Evolutionary conservation across 73 alveolate genomes (phyloP).

Genomic region (Paramecium sexaurelia): DNA sequence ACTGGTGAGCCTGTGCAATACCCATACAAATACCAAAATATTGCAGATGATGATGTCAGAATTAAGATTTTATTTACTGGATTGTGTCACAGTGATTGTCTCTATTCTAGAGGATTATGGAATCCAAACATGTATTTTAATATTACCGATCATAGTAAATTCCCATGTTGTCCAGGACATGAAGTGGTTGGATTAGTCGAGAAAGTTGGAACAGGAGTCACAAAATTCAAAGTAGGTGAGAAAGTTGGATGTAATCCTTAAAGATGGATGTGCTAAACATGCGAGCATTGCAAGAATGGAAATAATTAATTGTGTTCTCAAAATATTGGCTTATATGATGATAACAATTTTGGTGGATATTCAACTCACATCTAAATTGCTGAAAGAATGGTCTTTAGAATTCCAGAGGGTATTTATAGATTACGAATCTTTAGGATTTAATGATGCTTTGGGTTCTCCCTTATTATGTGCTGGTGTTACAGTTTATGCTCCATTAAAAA

Average conservation of each 20-base stretch:
- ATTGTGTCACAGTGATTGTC: constrained; percentile 79
- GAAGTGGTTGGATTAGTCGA: constrained; percentile 79
- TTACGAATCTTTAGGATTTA: not conserved
- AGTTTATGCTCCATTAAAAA: constrained; percentile 70
- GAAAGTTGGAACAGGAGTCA: constrained; percentile 73
- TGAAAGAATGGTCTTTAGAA: constrained; percentile 68
- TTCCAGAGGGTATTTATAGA: constrained; percentile 66
- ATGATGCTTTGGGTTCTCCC: constrained; percentile 70
- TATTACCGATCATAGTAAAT: constrained; percentile 16
- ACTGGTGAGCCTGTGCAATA: constrained; percentile 22
- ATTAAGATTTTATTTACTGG: constrained; percentile 75
- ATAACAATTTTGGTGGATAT: constrained; percentile 77
- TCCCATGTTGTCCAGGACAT: constrained; percentile 85
- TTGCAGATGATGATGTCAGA: constrained; percentile 75
- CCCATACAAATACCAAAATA: constrained; percentile 57
- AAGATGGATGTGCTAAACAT: constrained; percentile 68
- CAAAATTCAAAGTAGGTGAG: constrained; percentile 72
- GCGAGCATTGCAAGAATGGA: constrained; percentile 68
- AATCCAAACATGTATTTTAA: constrained; percentile 4
- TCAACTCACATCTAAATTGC: constrained; percentile 72
- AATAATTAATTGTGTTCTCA: constrained; percentile 62
- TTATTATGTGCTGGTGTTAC: constrained; percentile 76
- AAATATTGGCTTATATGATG: constrained; percentile 54
- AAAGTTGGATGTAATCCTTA: constrained; percentile 77
- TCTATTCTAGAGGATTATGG: constrained; percentile 74